These are phyloP conservation scores for Davidsoniella virescens DNA, from an alignment of 2,329 filamentous ascomycete genomes.

Conservation along the genomic window DNA sequence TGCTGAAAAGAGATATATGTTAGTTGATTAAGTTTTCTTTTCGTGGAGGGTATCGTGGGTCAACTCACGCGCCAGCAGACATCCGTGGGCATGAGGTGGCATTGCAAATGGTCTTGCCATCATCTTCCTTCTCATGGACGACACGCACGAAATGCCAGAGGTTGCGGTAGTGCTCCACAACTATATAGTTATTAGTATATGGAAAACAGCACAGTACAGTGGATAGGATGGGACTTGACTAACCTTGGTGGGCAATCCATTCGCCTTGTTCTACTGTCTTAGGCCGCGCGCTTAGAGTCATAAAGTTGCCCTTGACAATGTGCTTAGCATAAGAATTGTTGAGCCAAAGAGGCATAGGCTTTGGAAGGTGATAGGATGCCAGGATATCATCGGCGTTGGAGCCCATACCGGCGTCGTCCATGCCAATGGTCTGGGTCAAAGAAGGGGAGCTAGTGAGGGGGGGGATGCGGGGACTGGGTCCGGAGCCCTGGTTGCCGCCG, in stretches of 20 bases:
- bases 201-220: too few relatives aligned
- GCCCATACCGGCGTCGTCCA: conserved; percentile 41
- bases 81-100: conserved; percentile 71
- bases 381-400: conserved; percentile 37
- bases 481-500: conserved; percentile 5
- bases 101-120: conserved; percentile 69
- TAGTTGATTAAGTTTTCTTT: not conserved
- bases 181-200: conserved; percentile 26
- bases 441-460: conserved; percentile 48
- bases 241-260: conserved; percentile 92
- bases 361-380: conserved; percentile 46
- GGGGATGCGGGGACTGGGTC: conserved; percentile 29
- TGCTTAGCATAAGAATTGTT: conserved; percentile 61
- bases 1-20: conserved; percentile 27
- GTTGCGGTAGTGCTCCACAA: conserved; percentile 83
- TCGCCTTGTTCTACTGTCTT: conserved; percentile 89
- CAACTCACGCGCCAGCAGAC: conserved; percentile 77
- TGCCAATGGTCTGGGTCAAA: conserved; percentile 49
- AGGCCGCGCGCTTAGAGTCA: conserved; percentile 83
- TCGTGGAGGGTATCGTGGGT: not conserved
- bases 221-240: conserved; percentile 15
- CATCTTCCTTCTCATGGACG: conserved; percentile 70
- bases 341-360: conserved; percentile 56
- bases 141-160: conserved; percentile 80
- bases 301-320: conserved; percentile 94